Conservation (phyloP, 164 flowering plant species). For the Berberis vulgaris region DNA sequence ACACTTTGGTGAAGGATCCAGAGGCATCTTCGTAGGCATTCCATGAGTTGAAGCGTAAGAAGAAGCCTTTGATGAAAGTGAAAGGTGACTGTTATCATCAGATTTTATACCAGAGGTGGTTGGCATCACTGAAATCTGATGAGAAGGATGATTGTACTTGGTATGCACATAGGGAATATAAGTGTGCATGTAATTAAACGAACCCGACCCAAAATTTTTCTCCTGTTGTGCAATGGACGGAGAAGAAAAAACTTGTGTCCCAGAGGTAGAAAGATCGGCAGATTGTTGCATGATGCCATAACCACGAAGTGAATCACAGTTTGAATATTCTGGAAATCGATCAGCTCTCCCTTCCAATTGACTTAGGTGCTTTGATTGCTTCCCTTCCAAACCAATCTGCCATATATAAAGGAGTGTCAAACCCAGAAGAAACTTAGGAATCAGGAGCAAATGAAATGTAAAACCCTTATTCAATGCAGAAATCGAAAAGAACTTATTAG, state of each 20-base stretch:
- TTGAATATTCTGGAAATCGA: conserved; percentile 10
- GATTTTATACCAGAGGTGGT: conserved; percentile 21
- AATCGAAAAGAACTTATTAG: too few species aligned
- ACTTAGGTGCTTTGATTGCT: conserved; percentile 22
- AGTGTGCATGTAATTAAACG: conserved; percentile 21
- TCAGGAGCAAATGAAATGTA: neutral
- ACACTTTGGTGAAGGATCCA: conserved; percentile 20
- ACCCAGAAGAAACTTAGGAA: neutral
- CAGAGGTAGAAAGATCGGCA: conserved; percentile 17
- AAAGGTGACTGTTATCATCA: conserved; percentile 21
- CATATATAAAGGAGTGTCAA: neutral
- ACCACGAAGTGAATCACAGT: conserved; percentile 17
- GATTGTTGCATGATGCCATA: conserved; percentile 15
- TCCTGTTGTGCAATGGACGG: conserved; percentile 12
- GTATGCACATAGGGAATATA: conserved; percentile 16
- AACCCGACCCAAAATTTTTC: conserved; percentile 20
- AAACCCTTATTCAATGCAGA: neutral
- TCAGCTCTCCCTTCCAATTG: conserved; percentile 23
- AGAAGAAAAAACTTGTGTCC: conserved; percentile 14
- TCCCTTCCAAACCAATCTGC: conserved; percentile 31
- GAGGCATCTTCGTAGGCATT: conserved; percentile 24
- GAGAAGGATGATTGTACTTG: conserved; percentile 23
- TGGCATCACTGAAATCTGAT: conserved; percentile 25
- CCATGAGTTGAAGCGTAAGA: conserved; percentile 37
- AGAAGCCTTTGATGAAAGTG: conserved; percentile 26